Conservation (phyloP, 192 early-diverging fungal genomes). For the Glomus cerebriforme region DNA sequence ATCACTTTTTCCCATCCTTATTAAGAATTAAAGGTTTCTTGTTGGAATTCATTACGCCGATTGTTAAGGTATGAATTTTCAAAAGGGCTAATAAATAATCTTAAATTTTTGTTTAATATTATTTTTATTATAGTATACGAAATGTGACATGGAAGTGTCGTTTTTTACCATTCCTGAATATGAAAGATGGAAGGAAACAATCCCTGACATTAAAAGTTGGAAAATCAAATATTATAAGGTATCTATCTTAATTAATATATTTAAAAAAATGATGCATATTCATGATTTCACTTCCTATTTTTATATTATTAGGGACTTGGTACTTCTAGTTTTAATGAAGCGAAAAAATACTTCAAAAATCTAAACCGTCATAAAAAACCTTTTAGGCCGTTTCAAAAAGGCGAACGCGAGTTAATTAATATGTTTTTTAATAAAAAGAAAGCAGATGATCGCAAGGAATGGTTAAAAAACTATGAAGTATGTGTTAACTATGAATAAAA, state of each 20-base stretch:
- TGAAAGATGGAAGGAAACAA: slow-evolving; percentile 73
- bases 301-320: slow-evolving; percentile 90
- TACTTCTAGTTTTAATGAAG: slow-evolving; percentile 80
- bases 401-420: slow-evolving; percentile 81
- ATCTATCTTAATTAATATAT: no score
- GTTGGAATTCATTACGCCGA: slow-evolving; percentile 95
- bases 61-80: no score
- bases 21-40: slow-evolving; percentile 89
- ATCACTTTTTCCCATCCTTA: slow-evolving; percentile 90
- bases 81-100: no score
- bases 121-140: neutral
- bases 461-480: slow-evolving; percentile 80
- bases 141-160: slow-evolving; percentile 31
- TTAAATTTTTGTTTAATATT: no score
- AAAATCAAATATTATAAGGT: slow-evolving; percentile 92
- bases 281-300: no score
- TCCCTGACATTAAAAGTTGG: slow-evolving; percentile 79
- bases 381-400: slow-evolving; percentile 58
- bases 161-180: slow-evolving; percentile 97
- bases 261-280: no score
- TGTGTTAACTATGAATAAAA: no score
- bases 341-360: slow-evolving; percentile 89
- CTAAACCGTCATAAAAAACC: slow-evolving; percentile 79
- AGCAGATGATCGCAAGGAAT: slow-evolving; percentile 94
- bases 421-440: slow-evolving; percentile 97